Percentiles rank a stretch among this genome's conserved stretches.
phyloP scores from a whole-genome alignment of 495 filamentous ascomycete genomes.

The Penicillium macrosclerotiorum region DNA sequence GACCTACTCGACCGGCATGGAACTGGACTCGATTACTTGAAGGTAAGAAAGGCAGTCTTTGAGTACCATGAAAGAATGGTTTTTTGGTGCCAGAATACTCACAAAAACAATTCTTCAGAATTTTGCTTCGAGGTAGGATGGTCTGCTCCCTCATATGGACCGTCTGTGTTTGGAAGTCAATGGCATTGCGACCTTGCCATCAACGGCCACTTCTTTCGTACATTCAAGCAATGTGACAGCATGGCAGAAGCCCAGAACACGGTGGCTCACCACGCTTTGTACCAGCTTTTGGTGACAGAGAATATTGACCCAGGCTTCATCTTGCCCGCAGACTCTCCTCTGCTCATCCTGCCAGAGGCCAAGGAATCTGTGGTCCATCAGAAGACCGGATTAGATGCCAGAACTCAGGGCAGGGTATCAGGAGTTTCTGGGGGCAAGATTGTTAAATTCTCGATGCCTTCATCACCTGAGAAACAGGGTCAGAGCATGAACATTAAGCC shows the following conservation, averaged over 20 bases:
- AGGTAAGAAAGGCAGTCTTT: constrained; percentile 18
- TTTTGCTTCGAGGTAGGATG: constrained; percentile 21
- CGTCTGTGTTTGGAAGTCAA: background rate
- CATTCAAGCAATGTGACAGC: constrained; percentile 9
- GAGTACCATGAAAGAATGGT: background rate
- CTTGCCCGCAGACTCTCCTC: background rate
- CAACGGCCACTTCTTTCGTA: constrained; percentile 6
- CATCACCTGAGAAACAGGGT: background rate
- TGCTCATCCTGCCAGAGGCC: background rate
- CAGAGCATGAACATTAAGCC: no score
- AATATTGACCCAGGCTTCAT: background rate
- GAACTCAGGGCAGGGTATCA: background rate
- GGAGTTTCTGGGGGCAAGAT: background rate
- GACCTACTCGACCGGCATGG: constrained; percentile 17
- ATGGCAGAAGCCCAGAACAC: constrained; percentile 22
- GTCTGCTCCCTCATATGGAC: constrained; percentile 15
- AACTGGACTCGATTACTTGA: constrained; percentile 29
- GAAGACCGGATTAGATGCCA: no score
- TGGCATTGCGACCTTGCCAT: constrained; percentile 29
- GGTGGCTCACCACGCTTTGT: constrained; percentile 28
- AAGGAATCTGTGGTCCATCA: background rate
- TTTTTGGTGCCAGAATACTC: background rate
- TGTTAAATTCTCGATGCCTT: background rate
- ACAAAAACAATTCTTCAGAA: constrained; percentile 8
- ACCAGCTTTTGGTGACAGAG: constrained; percentile 18